phyloP scores from a whole-genome alignment of 1,139 yeast species.

The Yamadazyma blattariae region DNA sequence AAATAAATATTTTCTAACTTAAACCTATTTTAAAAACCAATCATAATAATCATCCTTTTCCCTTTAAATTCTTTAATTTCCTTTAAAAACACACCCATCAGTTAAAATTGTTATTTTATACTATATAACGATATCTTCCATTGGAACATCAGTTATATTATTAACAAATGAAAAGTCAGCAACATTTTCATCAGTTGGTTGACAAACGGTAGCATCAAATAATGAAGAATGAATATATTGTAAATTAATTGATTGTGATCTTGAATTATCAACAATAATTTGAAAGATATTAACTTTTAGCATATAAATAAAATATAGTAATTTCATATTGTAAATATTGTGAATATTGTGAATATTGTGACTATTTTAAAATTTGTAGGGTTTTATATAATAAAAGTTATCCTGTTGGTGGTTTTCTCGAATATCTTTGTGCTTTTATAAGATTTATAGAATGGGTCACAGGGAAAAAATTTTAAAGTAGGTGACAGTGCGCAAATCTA shows the following conservation, averaged over 20 bases:
- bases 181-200: slow-evolving; percentile 16
- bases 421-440: no score
- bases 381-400: no score
- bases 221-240: slow-evolving; percentile 36
- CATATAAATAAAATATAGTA: slow-evolving; percentile 33
- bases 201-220: slow-evolving; percentile 25
- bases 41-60: no score
- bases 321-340: slow-evolving; percentile 23
- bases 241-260: slow-evolving; percentile 31
- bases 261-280: slow-evolving; percentile 33
- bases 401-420: no score
- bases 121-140: neutral
- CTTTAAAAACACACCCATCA: no score
- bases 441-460: no score
- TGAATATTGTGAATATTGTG: neutral
- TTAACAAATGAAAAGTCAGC: slow-evolving; percentile 14
- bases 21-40: no score
- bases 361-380: neutral
- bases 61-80: no score
- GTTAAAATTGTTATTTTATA: no score
- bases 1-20: no score
- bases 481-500: no score
- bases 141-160: slow-evolving; percentile 26
- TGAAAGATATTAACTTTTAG: slow-evolving; percentile 39
- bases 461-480: no score